Conservation (phyloP, 2,329 filamentous ascomycete species). For the Boeremia exigua region DNA sequence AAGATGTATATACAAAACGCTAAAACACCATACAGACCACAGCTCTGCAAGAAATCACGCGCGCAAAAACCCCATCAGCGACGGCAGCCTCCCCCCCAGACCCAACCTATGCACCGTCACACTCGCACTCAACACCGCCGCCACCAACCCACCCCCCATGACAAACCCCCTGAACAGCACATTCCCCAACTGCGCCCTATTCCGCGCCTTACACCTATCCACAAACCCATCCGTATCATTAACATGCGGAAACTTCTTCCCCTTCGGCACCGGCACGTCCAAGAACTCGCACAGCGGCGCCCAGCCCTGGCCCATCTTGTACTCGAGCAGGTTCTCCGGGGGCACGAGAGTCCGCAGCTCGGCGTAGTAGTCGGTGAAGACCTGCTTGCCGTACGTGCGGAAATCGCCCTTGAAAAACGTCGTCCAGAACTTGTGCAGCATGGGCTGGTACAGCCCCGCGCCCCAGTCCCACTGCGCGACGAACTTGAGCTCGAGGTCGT, state of each 20-base stretch:
- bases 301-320: constrained; percentile 27
- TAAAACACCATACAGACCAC: background rate
- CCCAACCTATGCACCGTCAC: constrained; percentile 7
- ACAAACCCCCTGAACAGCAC: constrained; percentile 38
- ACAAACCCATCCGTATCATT: constrained; percentile 53
- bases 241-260: constrained; percentile 28
- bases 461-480: constrained; percentile 68
- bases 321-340: constrained; percentile 56
- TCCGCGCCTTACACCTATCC: constrained; percentile 59
- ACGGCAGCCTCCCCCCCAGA: constrained; percentile 8
- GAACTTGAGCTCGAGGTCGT: constrained; percentile 65
- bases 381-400: constrained; percentile 67
- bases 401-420: constrained; percentile 73
- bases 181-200: constrained; percentile 64
- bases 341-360: constrained; percentile 57
- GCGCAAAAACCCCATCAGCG: constrained; percentile 2
- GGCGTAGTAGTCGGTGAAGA: constrained; percentile 64
- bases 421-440: constrained; percentile 73
- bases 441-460: constrained; percentile 71
- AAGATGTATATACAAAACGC: background rate
- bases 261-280: constrained; percentile 33
- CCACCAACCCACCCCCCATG: constrained; percentile 10
- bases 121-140: constrained; percentile 8
- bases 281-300: constrained; percentile 38
- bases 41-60: background rate